These are phyloP conservation scores for Gilbertella persicaria DNA, from an alignment of 371 early-diverging fungal species.

Conservation along the genomic window DNA sequence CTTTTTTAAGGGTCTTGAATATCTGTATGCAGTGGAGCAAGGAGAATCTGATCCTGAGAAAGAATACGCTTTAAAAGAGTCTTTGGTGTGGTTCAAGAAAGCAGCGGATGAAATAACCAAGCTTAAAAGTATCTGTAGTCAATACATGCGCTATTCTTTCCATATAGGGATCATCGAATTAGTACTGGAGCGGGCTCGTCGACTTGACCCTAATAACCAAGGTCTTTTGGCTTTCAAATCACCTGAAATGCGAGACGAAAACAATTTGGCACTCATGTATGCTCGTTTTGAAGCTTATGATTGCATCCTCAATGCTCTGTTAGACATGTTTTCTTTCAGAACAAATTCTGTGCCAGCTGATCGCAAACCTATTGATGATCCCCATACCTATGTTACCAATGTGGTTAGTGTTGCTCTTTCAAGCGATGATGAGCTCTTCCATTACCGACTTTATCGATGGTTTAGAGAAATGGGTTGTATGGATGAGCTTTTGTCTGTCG, in stretches of 20 bases:
- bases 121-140: slow-evolving; percentile 58
- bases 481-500: slow-evolving; percentile 29
- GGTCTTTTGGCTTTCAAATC: slow-evolving; percentile 51
- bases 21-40: slow-evolving; percentile 49
- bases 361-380: slow-evolving; percentile 2
- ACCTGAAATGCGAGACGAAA: background rate
- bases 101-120: slow-evolving; percentile 39
- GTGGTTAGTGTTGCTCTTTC: slow-evolving; percentile 46
- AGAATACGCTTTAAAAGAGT: slow-evolving; percentile 51
- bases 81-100: slow-evolving; percentile 59
- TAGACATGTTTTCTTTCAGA: slow-evolving; percentile 39
- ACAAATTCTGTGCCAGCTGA: background rate
- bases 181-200: slow-evolving; percentile 68
- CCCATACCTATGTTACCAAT: slow-evolving; percentile 2
- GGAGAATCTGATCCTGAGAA: slow-evolving; percentile 52
- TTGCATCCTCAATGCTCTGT: slow-evolving; percentile 6
- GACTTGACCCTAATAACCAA: slow-evolving; percentile 62
- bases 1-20: slow-evolving; percentile 71
- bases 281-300: slow-evolving; percentile 2
- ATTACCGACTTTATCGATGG: slow-evolving; percentile 73
- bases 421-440: slow-evolving; percentile 66
- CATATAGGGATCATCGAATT: slow-evolving; percentile 67
- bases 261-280: background rate
- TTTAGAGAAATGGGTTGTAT: slow-evolving; percentile 43
- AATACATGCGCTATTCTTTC: slow-evolving; percentile 56